A percentile compares a stretch with the other conserved stretches of the same genome.
These are phyloP conservation scores for Biscutella auriculata DNA, from an alignment of 441 rosid species.

Conservation along the genomic window DNA sequence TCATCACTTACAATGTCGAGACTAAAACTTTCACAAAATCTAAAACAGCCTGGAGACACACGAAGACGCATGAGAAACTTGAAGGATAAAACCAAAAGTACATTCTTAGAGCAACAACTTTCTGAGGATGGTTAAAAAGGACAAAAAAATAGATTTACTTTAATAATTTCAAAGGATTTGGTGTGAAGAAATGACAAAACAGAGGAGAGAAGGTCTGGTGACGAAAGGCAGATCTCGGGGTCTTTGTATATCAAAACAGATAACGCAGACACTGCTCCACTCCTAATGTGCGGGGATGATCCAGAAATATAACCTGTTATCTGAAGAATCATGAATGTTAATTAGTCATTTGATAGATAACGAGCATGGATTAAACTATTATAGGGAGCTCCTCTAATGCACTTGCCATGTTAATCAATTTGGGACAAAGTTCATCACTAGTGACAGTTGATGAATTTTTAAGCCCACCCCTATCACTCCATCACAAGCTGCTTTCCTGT, in stretches of 20 bases:
- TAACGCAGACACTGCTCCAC: constrained; percentile 91
- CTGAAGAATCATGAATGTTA: constrained; percentile 31
- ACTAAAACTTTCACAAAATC: constrained; percentile 85
- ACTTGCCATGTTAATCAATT: constrained; percentile 71
- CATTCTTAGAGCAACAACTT: background rate
- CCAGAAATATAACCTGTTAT: constrained; percentile 82
- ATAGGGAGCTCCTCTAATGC: background rate
- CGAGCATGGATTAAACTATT: background rate
- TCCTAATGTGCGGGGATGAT: constrained; percentile 79
- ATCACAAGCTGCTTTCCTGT: constrained; percentile 73
- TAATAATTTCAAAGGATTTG: constrained; percentile 75
- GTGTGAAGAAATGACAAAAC: constrained; percentile 67
- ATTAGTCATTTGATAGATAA: background rate
- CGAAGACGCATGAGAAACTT: constrained; percentile 4
- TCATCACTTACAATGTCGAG: constrained; percentile 50
- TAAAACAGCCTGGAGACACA: constrained; percentile 54
- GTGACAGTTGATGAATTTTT: constrained; percentile 27
- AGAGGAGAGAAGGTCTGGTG: constrained; percentile 63
- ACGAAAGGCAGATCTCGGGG: constrained; percentile 44
- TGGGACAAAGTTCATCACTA: constrained; percentile 37
- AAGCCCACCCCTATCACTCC: constrained; percentile 46
- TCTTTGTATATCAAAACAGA: constrained; percentile 60
- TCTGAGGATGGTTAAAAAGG: background rate
- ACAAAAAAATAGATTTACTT: constrained; percentile 31
- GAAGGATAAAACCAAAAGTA: background rate